These are phyloP conservation scores for Orychophragmus violaceus DNA, from an alignment of 345 rosid genomes.

Conservation along the genomic window DNA sequence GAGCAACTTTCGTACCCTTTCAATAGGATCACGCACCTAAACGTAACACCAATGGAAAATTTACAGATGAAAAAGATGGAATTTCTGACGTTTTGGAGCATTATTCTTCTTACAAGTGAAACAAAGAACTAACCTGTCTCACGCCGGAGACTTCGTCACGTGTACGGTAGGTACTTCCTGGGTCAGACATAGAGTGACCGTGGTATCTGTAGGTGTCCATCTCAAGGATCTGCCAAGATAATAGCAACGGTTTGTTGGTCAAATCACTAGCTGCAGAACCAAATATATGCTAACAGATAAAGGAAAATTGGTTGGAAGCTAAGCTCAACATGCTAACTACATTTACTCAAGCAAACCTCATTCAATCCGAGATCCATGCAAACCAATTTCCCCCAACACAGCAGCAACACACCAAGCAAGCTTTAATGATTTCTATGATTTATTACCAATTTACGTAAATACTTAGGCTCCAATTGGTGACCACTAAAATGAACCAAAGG, in stretches of 20 bases:
- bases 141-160: slow-evolving; percentile 90
- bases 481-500: too few species aligned
- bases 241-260: not conserved
- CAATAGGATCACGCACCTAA: slow-evolving; percentile 95
- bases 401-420: too few species aligned
- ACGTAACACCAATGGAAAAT: not conserved
- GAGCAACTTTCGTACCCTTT: slow-evolving; percentile 78
- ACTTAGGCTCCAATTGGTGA: too few species aligned
- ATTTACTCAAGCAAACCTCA: too few species aligned
- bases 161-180: slow-evolving; percentile 99
- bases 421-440: too few species aligned
- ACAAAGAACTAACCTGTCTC: slow-evolving; percentile 66
- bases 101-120: not conserved
- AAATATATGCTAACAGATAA: not conserved
- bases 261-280: not conserved
- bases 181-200: slow-evolving; percentile 99
- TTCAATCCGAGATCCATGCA: too few species aligned
- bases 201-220: slow-evolving; percentile 99
- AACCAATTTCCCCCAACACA: too few species aligned
- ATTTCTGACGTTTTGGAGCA: not conserved
- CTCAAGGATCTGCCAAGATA: slow-evolving; percentile 66
- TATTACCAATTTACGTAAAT: too few species aligned
- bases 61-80: not conserved
- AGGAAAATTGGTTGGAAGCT: not conserved
- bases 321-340: too few species aligned